Base-by-base conservation (phyloP, 345 rosid genomes). In the Hibiscus trionum region DNA sequence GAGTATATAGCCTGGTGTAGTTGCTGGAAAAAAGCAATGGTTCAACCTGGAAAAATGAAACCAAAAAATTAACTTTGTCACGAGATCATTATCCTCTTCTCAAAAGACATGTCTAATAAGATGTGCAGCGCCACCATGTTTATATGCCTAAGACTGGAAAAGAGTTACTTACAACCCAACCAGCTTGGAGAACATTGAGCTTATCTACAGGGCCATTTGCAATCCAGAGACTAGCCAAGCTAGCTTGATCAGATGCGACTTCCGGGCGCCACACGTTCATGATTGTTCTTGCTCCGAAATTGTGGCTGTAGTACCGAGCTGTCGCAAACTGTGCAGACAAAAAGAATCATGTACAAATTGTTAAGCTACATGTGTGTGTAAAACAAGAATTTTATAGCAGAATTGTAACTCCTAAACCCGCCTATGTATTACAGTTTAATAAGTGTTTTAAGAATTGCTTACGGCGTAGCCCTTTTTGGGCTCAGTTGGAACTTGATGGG, bases 91-190 rank as follows among this genome's bases (percentile, higher is more conserved):
- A n/a, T n/a, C n/a, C n/a, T n/a, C n/a, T n/a, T n/a, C n/a, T n/a
- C n/a, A n/a, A n/a, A n/a, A n/a, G n/a, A n/a, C n/a, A n/a, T n/a
- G n/a, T n/a, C n/a, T n/a, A n/a, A n/a, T n/a, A n/a, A n/a, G n/a
- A n/a, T n/a, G n/a, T n/a, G n/a, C n/a, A n/a, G n/a, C n/a, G n/a
- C n/a, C n/a, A n/a, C n/a, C n/a, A n/a, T n/a, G n/a, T n/a, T n/a
- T n/a, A n/a, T n/a, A n/a, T n/a, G n/a, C n/a, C n/a, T n/a, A n/a
- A n/a, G n/a, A n/a, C n/a, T n/a, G n/a, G n/a, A n/a, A 61, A 37
- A 66, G 11, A 11, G 70, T 44, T 24, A 46, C 70, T 66, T 44
- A 66, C 70, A 24, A 17, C 70, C 70, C 70, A 66, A 16, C 70
- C 70, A 44, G 35, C 55, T 10, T 44, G 55, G 2, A 66, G 1